Evolutionary conservation across 140 eudicot species (phyloP).

Genomic region (Anethum foeniculum): DNA sequence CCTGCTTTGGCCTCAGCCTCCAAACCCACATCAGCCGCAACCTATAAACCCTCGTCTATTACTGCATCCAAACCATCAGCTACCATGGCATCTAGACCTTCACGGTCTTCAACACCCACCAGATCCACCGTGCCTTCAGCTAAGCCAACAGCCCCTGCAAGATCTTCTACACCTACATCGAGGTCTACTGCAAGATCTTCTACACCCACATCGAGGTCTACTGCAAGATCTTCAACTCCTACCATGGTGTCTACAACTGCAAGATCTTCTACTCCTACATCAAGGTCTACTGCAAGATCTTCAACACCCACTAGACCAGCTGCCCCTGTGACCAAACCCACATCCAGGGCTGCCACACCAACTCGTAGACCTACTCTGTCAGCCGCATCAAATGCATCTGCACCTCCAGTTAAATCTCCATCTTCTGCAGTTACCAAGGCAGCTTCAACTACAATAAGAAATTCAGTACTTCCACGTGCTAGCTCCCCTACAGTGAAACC

Average conservation of each 20-base stretch:
- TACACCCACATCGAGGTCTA: slow-evolving; percentile 49
- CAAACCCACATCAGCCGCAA: slow-evolving; percentile 25
- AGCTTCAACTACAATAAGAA: slow-evolving; percentile 28
- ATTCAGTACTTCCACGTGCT: slow-evolving; percentile 44
- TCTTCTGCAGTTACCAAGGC: slow-evolving; percentile 30
- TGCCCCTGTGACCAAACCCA: slow-evolving; percentile 25
- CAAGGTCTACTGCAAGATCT: slow-evolving; percentile 49
- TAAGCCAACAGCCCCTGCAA: slow-evolving; percentile 31
- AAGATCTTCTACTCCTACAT: slow-evolving; percentile 57
- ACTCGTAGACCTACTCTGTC: slow-evolving; percentile 59
- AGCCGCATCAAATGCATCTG: slow-evolving; percentile 30
- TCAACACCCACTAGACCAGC: slow-evolving; percentile 69
- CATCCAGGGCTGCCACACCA: slow-evolving; percentile 67
- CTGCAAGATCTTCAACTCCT: slow-evolving; percentile 68
- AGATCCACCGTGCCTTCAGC: slow-evolving; percentile 33
- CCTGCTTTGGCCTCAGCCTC: slow-evolving; percentile 39
- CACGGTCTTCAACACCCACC: slow-evolving; percentile 55
- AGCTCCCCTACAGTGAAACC: slow-evolving; percentile 76
- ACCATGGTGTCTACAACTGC: slow-evolving; percentile 50
- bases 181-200: slow-evolving; percentile 57
- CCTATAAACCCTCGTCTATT: slow-evolving; percentile 27
- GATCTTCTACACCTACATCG: slow-evolving; percentile 58
- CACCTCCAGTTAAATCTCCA: slow-evolving; percentile 39
- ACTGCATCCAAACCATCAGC: slow-evolving; percentile 34
- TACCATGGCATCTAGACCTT: slow-evolving; percentile 28